Conservation (phyloP, 2,329 filamentous ascomycete species). For the Stemphylium vesicarium region DNA sequence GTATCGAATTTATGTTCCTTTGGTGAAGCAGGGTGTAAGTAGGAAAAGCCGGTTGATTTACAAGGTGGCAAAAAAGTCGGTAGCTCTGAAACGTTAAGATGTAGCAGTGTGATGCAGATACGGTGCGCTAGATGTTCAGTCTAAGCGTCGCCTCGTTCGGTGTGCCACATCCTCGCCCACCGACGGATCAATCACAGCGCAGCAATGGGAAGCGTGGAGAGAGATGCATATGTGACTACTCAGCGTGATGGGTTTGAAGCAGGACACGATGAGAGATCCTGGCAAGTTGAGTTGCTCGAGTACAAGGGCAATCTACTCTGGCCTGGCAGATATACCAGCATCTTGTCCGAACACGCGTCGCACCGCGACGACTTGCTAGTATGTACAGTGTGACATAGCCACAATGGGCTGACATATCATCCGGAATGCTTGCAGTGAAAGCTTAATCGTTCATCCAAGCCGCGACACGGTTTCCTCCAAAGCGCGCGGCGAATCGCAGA, state of each 20-base stretch:
- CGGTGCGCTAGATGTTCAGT: conserved; percentile 2
- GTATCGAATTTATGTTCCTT: conserved; percentile 1
- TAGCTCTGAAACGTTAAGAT: conserved; percentile 3
- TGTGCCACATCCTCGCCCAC: conserved; percentile 24
- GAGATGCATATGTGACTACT: conserved; percentile 31
- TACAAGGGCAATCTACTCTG: conserved; percentile 3
- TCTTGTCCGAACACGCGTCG: conserved; percentile 39
- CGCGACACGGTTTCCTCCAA: conserved; percentile 82
- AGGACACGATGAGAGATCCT: conserved; percentile 20
- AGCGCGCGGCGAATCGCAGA: conserved; percentile 82
- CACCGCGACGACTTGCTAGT: conserved; percentile 21
- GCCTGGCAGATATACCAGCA: conserved; percentile 1
- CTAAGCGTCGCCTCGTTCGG: conserved; percentile 11
- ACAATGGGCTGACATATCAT: conserved; percentile 15
- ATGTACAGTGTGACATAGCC: conserved; percentile 20
- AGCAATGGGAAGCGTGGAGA: conserved; percentile 17
- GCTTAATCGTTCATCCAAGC: conserved; percentile 82
- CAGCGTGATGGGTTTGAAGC: conserved; percentile 25
- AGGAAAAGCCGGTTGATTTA: not conserved
- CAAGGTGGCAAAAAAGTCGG: not conserved
- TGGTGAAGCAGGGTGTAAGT: not conserved
- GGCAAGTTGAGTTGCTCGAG: conserved; percentile 10
- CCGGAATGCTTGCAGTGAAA: conserved; percentile 11
- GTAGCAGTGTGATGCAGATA: not conserved
- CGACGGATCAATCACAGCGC: conserved; percentile 30